These are phyloP conservation scores for Lentinula sp. DNA, from an alignment of 768 basidiomycete species.

Conservation along the genomic window DNA sequence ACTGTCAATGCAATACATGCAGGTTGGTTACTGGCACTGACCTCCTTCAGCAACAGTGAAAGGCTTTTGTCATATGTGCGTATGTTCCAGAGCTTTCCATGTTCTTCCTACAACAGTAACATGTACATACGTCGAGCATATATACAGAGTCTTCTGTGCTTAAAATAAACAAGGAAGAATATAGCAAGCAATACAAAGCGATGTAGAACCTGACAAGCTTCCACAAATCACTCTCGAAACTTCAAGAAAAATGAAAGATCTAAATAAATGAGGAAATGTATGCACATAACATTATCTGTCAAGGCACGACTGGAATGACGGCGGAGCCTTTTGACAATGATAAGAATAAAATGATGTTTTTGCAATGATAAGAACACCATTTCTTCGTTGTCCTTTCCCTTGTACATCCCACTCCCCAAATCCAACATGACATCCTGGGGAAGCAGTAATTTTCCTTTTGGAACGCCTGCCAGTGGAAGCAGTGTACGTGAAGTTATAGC, in stretches of 20 bases:
- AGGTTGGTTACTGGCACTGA: no score
- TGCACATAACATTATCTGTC: no score
- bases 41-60: no score
- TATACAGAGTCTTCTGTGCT: neutral
- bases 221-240: no score
- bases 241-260: no score
- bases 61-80: neutral
- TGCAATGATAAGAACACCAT: neutral
- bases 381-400: neutral
- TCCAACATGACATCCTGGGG: neutral
- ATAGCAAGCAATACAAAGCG: neutral
- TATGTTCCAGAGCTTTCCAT: neutral
- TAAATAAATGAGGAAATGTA: no score
- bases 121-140: neutral
- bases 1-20: no score
- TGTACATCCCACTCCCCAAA: neutral
- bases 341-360: neutral
- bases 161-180: neutral
- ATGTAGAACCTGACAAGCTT: no score
- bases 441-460: neutral
- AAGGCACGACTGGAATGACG: neutral
- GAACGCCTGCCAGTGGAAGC: slow-evolving; percentile 28
- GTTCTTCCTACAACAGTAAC: neutral
- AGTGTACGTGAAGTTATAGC: slow-evolving; percentile 50
- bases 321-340: neutral